A percentile compares a stretch with the other conserved stretches of the same genome.
Conservation (phyloP, 352 stramenopile genomes). For the Globisporangium camurandrum region DNA sequence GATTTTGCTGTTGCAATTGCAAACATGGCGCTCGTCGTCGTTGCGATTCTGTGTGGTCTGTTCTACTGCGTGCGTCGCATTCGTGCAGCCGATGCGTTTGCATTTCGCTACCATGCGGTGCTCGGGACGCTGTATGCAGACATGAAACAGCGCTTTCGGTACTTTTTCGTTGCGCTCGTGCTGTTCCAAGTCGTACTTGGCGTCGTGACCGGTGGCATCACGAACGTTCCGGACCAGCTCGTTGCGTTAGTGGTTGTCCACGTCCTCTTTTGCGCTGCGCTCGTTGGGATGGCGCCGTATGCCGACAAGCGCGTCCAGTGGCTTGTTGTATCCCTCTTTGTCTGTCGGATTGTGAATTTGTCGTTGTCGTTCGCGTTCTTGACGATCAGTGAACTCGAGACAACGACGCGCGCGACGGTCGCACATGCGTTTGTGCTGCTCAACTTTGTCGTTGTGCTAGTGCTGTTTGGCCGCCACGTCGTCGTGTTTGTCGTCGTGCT, state of each 20-base stretch:
- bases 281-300: constrained; percentile 50
- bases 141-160: constrained; percentile 38
- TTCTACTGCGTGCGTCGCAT: constrained; percentile 36
- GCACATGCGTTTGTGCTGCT: constrained; percentile 47
- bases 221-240: constrained; percentile 37
- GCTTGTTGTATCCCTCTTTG: constrained; percentile 28
- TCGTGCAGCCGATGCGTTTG: constrained; percentile 27
- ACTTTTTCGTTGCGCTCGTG: constrained; percentile 51
- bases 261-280: constrained; percentile 35
- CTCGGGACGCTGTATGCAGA: constrained; percentile 59
- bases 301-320: constrained; percentile 23
- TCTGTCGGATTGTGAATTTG: constrained; percentile 46
- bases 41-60: constrained; percentile 29
- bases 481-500: constrained; percentile 45
- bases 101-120: constrained; percentile 38
- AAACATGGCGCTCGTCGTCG: constrained; percentile 35
- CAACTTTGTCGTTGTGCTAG: constrained; percentile 50
- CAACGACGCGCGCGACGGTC: constrained; percentile 22
- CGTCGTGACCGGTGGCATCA: constrained; percentile 38
- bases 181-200: constrained; percentile 44
- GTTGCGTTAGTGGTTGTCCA: constrained; percentile 44
- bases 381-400: constrained; percentile 34
- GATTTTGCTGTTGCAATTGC: constrained; percentile 38
- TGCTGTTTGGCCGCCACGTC: constrained; percentile 51
- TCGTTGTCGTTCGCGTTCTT: constrained; percentile 46